Evolutionary conservation across 306 rosid species (phyloP).

Genomic region (Fragaria nilgerrensis): DNA sequence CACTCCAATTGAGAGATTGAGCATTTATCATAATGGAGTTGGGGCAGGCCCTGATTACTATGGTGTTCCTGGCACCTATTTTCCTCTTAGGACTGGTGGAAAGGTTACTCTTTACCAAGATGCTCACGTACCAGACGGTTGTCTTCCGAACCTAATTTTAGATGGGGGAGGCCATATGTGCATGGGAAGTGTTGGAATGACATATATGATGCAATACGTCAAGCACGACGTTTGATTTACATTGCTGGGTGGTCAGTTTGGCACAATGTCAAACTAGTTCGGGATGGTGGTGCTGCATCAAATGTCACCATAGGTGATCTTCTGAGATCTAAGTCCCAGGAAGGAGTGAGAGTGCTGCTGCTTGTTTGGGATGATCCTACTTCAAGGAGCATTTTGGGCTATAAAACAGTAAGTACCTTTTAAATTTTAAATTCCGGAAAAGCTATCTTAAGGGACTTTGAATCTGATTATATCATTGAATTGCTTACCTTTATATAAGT

Average conservation of each 20-base stretch:
- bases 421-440: conserved; percentile 8
- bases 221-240: conserved; percentile 70
- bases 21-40: conserved; percentile 68
- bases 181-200: conserved; percentile 90
- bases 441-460: conserved; percentile 3
- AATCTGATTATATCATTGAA: neutral
- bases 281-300: conserved; percentile 53
- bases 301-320: conserved; percentile 64
- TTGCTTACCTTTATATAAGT: neutral
- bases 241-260: conserved; percentile 98
- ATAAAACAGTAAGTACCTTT: conserved; percentile 61
- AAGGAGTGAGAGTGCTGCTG: conserved; percentile 95
- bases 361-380: conserved; percentile 99
- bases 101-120: conserved; percentile 88
- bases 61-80: conserved; percentile 94
- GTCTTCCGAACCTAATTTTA: conserved; percentile 65
- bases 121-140: conserved; percentile 83
- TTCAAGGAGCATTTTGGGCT: conserved; percentile 87
- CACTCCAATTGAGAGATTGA: conserved; percentile 67
- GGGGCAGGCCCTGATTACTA: conserved; percentile 85
- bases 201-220: conserved; percentile 70
- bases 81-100: conserved; percentile 89
- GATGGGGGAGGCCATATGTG: conserved; percentile 56
- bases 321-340: conserved; percentile 80
- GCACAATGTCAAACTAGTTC: conserved; percentile 76